Conservation (phyloP, 2,329 filamentous ascomycete genomes). For the Alternaria burnsii region DNA sequence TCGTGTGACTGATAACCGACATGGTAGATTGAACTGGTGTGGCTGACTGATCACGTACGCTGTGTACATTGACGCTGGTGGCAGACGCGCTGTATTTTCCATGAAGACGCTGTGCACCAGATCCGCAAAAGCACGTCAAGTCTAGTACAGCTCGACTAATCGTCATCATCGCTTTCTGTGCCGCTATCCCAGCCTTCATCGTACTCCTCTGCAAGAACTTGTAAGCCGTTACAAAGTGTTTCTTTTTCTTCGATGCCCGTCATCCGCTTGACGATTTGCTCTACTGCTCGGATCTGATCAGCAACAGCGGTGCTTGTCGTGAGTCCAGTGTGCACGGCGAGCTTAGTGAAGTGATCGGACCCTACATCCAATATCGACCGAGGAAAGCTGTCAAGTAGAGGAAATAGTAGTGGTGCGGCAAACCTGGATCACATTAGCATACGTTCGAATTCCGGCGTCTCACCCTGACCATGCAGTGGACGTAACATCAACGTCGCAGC, state of each 20-base stretch:
- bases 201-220: conserved; percentile 86
- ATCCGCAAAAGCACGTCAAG: not conserved
- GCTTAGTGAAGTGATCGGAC: conserved; percentile 44
- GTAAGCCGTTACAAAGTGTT: conserved; percentile 78
- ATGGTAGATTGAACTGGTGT: not conserved
- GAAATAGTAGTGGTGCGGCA: conserved; percentile 69
- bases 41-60: not conserved
- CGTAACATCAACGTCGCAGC: not conserved
- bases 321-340: conserved; percentile 64
- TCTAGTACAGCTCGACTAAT: conserved; percentile 46
- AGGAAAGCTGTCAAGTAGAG: conserved; percentile 85
- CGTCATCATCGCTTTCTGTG: conserved; percentile 69
- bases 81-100: not conserved
- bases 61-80: not conserved
- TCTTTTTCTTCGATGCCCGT: conserved; percentile 83
- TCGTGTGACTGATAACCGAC: not conserved
- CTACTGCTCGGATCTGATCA: conserved; percentile 70
- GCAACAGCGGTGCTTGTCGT: conserved; percentile 80
- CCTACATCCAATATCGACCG: conserved; percentile 67
- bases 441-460: not conserved
- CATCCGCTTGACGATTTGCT: conserved; percentile 68
- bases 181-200: conserved; percentile 86
- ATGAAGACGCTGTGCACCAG: not conserved
- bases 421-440: conserved; percentile 54
- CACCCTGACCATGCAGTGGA: not conserved